Evolutionary conservation across 768 basidiomycete species (phyloP).

Genomic region (Trametes coccinea): DNA sequence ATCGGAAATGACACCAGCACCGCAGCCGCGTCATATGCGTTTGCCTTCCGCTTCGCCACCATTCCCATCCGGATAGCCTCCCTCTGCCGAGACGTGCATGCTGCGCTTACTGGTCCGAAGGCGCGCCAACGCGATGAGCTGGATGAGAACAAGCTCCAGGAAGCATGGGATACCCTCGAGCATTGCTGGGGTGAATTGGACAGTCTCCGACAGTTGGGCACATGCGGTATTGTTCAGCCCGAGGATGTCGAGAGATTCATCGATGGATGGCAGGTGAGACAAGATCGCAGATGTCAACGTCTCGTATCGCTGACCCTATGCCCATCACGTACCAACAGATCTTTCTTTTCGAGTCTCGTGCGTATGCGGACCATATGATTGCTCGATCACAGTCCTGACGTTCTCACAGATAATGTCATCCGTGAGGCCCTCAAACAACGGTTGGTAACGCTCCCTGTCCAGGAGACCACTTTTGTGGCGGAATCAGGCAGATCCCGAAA

Average conservation of each 20-base stretch:
- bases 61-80: constrained; percentile 74
- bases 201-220: constrained; percentile 47
- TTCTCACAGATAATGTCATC: constrained; percentile 72
- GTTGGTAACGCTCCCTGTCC: constrained; percentile 33
- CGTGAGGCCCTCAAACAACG: constrained; percentile 78
- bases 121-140: constrained; percentile 62
- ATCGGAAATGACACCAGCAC: constrained; percentile 22
- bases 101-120: constrained; percentile 74
- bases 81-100: constrained; percentile 77
- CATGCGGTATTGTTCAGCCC: constrained; percentile 41
- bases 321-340: constrained; percentile 46
- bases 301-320: constrained; percentile 1
- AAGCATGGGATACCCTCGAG: constrained; percentile 86
- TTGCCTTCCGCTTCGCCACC: constrained; percentile 60
- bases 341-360: constrained; percentile 88
- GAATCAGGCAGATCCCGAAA: constrained; percentile 26
- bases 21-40: constrained; percentile 46
- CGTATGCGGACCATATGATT: constrained; percentile 35
- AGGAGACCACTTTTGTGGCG: constrained; percentile 18
- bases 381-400: neutral
- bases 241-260: constrained; percentile 69
- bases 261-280: constrained; percentile 83
- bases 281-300: constrained; percentile 1
- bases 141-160: constrained; percentile 63
- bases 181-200: constrained; percentile 86